Evolutionary conservation across 306 rosid species (phyloP).

Genomic region (Arachis hypogaea): DNA sequence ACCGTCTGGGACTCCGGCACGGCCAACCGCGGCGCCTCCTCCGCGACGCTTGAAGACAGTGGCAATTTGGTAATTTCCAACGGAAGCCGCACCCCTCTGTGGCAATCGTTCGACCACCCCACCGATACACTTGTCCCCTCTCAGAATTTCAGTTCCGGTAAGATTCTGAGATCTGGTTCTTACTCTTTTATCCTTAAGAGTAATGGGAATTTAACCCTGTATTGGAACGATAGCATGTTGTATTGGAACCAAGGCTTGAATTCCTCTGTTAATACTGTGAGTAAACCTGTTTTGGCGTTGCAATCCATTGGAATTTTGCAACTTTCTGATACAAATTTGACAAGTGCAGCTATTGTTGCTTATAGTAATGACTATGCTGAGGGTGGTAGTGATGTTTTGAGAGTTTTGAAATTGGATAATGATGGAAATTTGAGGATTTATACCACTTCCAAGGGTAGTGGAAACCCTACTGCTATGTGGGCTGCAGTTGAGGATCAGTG

Average conservation of each 20-base stretch:
- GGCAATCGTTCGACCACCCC: constrained; percentile 74
- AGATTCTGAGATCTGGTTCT: constrained; percentile 53
- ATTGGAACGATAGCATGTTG: constrained; percentile 52
- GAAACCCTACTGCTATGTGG: constrained; percentile 50
- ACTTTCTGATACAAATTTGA: constrained; percentile 48
- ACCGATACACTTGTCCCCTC: constrained; percentile 62
- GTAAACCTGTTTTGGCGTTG: constrained; percentile 50
- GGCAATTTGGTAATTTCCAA: constrained; percentile 60
- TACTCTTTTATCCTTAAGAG: constrained; percentile 50
- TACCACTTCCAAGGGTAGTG: constrained; percentile 52
- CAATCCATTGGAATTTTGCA: constrained; percentile 52
- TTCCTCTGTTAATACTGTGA: constrained; percentile 51
- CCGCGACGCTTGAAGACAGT: constrained; percentile 48
- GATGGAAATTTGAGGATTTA: constrained; percentile 82
- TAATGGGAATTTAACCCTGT: constrained; percentile 57
- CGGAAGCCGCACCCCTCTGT: constrained; percentile 38
- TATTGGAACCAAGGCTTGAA: constrained; percentile 67
- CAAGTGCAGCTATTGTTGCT: constrained; percentile 45
- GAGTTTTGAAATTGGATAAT: constrained; percentile 59
- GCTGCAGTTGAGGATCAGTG: constrained; percentile 72
- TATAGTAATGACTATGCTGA: constrained; percentile 70
- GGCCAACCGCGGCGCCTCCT: constrained; percentile 53
- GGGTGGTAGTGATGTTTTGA: constrained; percentile 42
- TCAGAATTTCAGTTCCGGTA: constrained; percentile 56
- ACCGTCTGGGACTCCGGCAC: constrained; percentile 66